Conservation (phyloP, 1,139 yeast genomes). For the Debaryomyces nepalensis region DNA sequence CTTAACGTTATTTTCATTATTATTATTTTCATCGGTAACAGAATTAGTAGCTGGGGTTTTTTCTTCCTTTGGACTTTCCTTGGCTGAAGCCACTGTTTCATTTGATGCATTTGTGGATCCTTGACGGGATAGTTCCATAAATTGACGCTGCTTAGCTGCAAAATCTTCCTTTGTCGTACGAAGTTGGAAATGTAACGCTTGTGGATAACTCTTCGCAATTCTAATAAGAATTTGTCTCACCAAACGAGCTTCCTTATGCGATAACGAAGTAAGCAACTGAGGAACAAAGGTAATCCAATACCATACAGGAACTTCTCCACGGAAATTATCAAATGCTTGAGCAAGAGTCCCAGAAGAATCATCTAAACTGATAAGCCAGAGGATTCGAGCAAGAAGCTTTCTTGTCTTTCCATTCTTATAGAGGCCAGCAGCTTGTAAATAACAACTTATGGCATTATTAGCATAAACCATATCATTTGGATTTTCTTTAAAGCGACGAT, state of each 20-base stretch:
- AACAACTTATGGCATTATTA: slow-evolving; percentile 92
- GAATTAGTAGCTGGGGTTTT: not conserved
- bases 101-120: slow-evolving; percentile 1
- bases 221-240: slow-evolving; percentile 87
- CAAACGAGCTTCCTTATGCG: slow-evolving; percentile 87
- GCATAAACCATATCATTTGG: slow-evolving; percentile 86
- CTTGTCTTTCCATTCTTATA: slow-evolving; percentile 93
- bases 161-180: slow-evolving; percentile 95
- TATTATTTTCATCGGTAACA: slow-evolving; percentile 12
- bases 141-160: slow-evolving; percentile 84
- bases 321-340: slow-evolving; percentile 86
- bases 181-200: slow-evolving; percentile 93
- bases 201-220: slow-evolving; percentile 96
- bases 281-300: slow-evolving; percentile 98
- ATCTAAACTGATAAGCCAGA: slow-evolving; percentile 93
- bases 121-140: slow-evolving; percentile 57
- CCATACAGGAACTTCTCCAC: slow-evolving; percentile 99
- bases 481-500: slow-evolving; percentile 81
- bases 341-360: slow-evolving; percentile 82
- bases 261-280: slow-evolving; percentile 84
- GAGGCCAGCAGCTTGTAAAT: slow-evolving; percentile 94
- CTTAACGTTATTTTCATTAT: no score
- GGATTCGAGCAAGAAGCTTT: slow-evolving; percentile 81
- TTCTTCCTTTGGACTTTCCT: slow-evolving; percentile 4
- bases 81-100: not conserved